Percentiles rank a stretch among this genome's conserved stretches.
Evolutionary conservation across 768 basidiomycete genomes (phyloP).

Genomic region (Vararia minispora): DNA sequence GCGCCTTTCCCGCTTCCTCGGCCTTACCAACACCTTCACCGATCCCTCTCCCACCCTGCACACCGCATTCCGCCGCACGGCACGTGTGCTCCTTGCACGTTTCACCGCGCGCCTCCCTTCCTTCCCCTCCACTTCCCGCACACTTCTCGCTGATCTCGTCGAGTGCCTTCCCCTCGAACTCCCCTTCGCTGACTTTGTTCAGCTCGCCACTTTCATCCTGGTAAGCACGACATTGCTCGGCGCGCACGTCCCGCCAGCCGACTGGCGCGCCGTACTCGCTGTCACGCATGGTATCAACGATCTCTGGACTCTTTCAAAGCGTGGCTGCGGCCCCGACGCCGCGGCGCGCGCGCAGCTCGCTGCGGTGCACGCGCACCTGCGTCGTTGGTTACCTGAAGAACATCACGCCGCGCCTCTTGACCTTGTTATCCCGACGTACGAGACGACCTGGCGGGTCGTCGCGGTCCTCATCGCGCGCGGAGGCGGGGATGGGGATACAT

Average conservation of each 20-base stretch:
- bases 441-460: constrained; percentile 51
- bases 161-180: neutral
- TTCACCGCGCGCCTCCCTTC: neutral
- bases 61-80: constrained; percentile 21
- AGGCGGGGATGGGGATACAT: constrained; percentile 22
- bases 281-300: constrained; percentile 33
- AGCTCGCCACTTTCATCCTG: neutral
- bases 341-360: too few species aligned
- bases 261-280: neutral
- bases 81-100: constrained; percentile 21
- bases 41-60: constrained; percentile 26
- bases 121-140: neutral
- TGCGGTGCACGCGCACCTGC: constrained; percentile 26
- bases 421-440: constrained; percentile 47
- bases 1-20: constrained; percentile 15
- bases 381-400: constrained; percentile 28
- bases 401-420: constrained; percentile 36
- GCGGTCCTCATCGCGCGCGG: constrained; percentile 32
- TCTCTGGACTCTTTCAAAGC: constrained; percentile 37
- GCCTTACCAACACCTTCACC: constrained; percentile 41
- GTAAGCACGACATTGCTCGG: neutral
- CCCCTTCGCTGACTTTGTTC: constrained; percentile 1
- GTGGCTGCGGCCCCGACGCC: constrained; percentile 9
- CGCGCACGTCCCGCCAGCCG: constrained; percentile 7
- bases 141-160: neutral